Evolutionary conservation across 148 eudicot genomes (phyloP).

Genomic region (Oxyria digyna): DNA sequence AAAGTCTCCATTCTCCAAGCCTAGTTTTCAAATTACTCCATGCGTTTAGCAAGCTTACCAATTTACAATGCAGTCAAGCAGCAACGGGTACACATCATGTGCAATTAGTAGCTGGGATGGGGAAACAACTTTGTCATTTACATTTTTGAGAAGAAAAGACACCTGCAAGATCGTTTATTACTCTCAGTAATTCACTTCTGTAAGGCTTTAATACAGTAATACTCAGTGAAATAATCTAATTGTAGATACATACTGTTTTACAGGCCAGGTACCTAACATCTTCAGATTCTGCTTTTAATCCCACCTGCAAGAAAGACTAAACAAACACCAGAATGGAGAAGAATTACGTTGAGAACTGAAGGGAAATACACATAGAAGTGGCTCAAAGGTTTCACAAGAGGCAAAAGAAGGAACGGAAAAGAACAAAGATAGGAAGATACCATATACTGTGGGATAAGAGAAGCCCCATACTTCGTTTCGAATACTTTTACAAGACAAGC

Average conservation of each 20-base stretch:
- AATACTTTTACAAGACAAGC: constrained; percentile 71
- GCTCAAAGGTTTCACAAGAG: neutral
- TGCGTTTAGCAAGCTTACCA: constrained; percentile 33
- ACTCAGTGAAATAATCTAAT: neutral
- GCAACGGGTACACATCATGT: constrained; percentile 53
- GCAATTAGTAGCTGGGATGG: constrained; percentile 43
- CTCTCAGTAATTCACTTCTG: neutral
- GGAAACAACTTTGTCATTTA: constrained; percentile 28
- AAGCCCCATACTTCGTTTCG: constrained; percentile 63
- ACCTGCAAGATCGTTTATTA: constrained; percentile 33
- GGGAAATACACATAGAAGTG: neutral
- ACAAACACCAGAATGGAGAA: constrained; percentile 13
- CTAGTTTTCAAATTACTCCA: neutral
- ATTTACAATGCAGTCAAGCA: constrained; percentile 70
- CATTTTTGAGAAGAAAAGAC: constrained; percentile 54
- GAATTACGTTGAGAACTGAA: constrained; percentile 1
- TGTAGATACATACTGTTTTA: constrained; percentile 47
- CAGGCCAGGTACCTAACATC: constrained; percentile 65
- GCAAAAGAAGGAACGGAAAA: neutral
- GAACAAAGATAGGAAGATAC: constrained; percentile 18
- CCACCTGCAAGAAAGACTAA: constrained; percentile 78
- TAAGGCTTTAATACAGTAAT: neutral
- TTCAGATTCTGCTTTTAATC: constrained; percentile 71
- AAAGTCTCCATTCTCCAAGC: neutral
- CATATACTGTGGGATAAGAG: constrained; percentile 83